Conservation (phyloP, 116 monocot genomes). For the Zostera marina region DNA sequence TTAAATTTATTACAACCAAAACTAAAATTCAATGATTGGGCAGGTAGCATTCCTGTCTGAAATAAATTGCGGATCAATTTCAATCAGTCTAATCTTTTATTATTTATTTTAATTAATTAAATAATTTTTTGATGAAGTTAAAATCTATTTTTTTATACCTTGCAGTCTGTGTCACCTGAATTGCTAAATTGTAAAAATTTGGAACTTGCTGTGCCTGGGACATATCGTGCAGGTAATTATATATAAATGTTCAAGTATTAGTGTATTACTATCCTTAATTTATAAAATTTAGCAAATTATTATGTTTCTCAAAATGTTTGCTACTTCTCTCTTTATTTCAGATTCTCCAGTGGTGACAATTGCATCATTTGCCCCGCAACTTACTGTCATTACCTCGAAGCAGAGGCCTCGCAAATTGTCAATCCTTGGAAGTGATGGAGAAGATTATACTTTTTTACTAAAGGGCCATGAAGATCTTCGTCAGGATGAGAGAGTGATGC, state of each 20-base stretch:
- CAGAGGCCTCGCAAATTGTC: constrained; percentile 90
- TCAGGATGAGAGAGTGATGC: constrained; percentile 99
- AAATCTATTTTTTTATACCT: constrained; percentile 4
- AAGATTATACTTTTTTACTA: constrained; percentile 88
- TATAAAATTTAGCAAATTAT: neutral
- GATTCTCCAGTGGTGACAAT: constrained; percentile 84
- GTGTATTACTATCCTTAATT: neutral
- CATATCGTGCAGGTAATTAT: constrained; percentile 80
- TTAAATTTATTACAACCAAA: no score
- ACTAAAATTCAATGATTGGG: neutral
- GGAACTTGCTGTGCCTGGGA: constrained; percentile 97
- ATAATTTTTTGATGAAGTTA: no score
- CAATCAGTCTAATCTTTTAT: neutral
- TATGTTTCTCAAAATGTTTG: neutral
- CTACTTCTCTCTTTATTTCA: constrained; percentile 14
- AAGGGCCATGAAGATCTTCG: constrained; percentile 99
- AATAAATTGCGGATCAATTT: neutral
- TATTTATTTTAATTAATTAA: no score
- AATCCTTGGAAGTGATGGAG: constrained; percentile 88
- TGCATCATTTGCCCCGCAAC: constrained; percentile 77
- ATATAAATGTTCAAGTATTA: neutral
- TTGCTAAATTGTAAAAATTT: constrained; percentile 82
- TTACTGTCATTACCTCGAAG: constrained; percentile 89
- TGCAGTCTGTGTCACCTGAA: constrained; percentile 88
- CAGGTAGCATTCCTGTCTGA: neutral